These are phyloP conservation scores for Pezicula carpinea DNA, from an alignment of 2,329 filamentous ascomycete genomes.

Conservation along the genomic window DNA sequence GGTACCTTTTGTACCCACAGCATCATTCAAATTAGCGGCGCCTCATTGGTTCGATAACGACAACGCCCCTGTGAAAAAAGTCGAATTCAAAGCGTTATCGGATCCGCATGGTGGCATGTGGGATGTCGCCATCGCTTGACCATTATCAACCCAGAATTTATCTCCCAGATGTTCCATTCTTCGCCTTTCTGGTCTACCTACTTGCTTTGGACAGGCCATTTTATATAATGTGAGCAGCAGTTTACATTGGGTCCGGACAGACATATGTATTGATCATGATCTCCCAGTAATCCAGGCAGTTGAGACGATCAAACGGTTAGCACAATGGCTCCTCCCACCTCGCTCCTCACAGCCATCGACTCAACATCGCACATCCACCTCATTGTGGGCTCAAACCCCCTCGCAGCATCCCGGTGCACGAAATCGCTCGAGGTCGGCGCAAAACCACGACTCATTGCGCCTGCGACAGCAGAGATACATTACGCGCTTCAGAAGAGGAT, in stretches of 20 bases:
- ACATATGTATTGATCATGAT: no score
- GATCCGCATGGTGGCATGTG: background rate
- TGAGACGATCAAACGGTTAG: no score
- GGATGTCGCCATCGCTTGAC: slow-evolving; percentile 1
- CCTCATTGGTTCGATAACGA: background rate
- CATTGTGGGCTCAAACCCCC: slow-evolving; percentile 77
- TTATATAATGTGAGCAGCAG: no score
- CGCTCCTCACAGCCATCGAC: slow-evolving; percentile 70
- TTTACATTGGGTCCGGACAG: no score
- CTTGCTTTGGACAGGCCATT: no score
- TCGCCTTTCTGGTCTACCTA: no score
- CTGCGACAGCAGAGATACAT: slow-evolving; percentile 55
- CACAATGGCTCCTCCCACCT: slow-evolving; percentile 14
- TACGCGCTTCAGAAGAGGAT: slow-evolving; percentile 57
- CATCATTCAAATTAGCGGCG: background rate
- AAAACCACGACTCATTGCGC: slow-evolving; percentile 71
- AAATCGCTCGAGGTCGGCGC: slow-evolving; percentile 82
- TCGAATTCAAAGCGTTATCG: background rate
- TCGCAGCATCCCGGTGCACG: slow-evolving; percentile 78
- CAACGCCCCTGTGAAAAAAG: background rate
- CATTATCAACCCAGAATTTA: background rate
- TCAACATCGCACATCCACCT: slow-evolving; percentile 72
- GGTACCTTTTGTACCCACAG: no score
- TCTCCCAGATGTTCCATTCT: background rate
- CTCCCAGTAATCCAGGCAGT: no score